These are phyloP conservation scores for Nakazawaea wickerhamii DNA, from an alignment of 805 yeast genomes.

Conservation along the genomic window DNA sequence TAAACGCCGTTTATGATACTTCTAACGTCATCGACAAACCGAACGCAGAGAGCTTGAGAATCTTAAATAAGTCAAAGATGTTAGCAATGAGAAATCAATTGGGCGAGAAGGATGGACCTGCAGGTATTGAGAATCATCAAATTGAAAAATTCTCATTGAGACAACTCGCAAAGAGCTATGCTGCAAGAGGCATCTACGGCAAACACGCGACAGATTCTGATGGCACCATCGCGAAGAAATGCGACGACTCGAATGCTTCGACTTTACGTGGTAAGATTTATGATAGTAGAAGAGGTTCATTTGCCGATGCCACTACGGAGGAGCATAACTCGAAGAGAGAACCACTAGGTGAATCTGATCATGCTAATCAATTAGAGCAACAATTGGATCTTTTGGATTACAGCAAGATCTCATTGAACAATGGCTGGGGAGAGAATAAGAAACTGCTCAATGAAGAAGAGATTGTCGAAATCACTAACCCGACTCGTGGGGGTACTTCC, in stretches of 20 bases:
- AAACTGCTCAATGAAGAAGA: neutral
- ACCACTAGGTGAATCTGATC: neutral
- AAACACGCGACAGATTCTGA: neutral
- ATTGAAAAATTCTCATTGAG: conserved; percentile 15
- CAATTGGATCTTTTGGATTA: neutral
- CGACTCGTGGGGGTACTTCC: neutral
- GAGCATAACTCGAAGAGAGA: neutral
- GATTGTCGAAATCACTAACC: neutral
- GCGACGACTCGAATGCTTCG: neutral
- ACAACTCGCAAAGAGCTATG: conserved; percentile 16
- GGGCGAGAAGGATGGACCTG: neutral
- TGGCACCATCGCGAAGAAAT: neutral
- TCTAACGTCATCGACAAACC: neutral
- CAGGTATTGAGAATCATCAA: neutral
- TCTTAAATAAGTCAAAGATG: conserved; percentile 16
- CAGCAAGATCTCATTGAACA: neutral
- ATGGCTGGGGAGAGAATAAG: neutral
- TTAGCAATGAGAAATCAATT: conserved; percentile 15
- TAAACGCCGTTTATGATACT: neutral
- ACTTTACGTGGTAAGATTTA: no score
- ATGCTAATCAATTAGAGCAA: neutral
- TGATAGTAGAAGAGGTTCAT: no score
- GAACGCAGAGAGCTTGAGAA: neutral
- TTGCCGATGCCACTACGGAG: neutral
- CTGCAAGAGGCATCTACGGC: conserved; percentile 12